A percentile compares a stretch with the other conserved stretches of the same genome.
Evolutionary conservation across 2,329 filamentous ascomycete genomes (phyloP).

Genomic region (Scedosporium dehoogii): DNA sequence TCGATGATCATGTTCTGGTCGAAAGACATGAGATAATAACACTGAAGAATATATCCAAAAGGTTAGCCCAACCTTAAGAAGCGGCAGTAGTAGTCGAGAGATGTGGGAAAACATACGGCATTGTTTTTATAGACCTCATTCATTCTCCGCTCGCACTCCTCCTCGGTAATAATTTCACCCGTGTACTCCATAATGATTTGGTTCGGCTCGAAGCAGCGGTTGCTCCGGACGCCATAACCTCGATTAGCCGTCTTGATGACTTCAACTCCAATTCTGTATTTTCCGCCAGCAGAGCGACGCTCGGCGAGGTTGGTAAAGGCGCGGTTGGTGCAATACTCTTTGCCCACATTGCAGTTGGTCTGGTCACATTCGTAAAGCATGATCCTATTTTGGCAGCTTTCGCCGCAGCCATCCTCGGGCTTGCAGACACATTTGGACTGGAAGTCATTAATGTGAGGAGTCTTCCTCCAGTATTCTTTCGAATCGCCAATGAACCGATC

Average conservation of each 20-base stretch:
- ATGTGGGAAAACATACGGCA: constrained; percentile 47
- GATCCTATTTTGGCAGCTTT: constrained; percentile 86
- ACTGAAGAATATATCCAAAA: constrained; percentile 38
- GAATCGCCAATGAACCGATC: constrained; percentile 88
- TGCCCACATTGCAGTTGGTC: constrained; percentile 73
- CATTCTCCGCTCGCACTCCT: constrained; percentile 90
- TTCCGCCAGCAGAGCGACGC: constrained; percentile 67
- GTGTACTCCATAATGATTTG: constrained; percentile 99
- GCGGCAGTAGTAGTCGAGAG: not conserved
- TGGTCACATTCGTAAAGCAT: constrained; percentile 97
- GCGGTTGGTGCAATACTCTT: constrained; percentile 71
- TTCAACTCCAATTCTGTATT: constrained; percentile 88
- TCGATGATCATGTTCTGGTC: constrained; percentile 99
- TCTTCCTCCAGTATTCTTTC: constrained; percentile 69
- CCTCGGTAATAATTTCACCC: constrained; percentile 92
- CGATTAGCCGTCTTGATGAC: constrained; percentile 84
- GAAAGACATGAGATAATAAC: constrained; percentile 97
- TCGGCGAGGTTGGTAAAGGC: constrained; percentile 72
- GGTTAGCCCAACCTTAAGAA: not conserved
- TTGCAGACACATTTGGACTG: constrained; percentile 71
- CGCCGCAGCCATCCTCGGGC: constrained; percentile 70
- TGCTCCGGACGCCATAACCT: constrained; percentile 85
- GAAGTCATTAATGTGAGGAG: constrained; percentile 62
- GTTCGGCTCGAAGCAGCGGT: constrained; percentile 74
- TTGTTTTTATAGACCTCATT: constrained; percentile 89